phyloP scores from a whole-genome alignment of 164 flowering plant genomes.

The Santalum album region DNA sequence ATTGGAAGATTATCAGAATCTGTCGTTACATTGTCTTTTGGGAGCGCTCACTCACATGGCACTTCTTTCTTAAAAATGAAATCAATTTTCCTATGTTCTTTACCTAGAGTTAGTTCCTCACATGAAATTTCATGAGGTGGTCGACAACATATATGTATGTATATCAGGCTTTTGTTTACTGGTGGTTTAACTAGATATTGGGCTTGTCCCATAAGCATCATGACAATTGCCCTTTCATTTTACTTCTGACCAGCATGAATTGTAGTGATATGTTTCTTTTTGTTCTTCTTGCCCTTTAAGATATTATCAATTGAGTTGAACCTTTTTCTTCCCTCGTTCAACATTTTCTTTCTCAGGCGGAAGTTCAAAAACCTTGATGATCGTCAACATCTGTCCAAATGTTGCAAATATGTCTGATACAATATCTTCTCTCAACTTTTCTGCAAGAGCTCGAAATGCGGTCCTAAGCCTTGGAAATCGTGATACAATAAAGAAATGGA shows the following conservation, averaged over 20 bases:
- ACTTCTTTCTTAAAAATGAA: too few relatives aligned
- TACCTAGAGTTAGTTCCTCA: too few relatives aligned
- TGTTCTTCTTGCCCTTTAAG: too few relatives aligned
- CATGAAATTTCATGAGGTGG: too few relatives aligned
- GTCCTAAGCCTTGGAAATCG: constrained; percentile 84
- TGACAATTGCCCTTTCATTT: background rate
- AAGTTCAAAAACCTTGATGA: constrained; percentile 79
- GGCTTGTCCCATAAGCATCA: background rate
- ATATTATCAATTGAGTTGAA: background rate
- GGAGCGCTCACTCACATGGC: too few relatives aligned
- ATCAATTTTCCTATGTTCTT: too few relatives aligned
- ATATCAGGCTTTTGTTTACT: too few relatives aligned
- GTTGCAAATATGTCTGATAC: constrained; percentile 64
- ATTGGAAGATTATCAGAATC: too few relatives aligned
- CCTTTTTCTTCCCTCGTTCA: background rate
- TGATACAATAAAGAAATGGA: constrained; percentile 94
- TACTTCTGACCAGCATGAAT: background rate
- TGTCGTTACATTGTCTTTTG: too few relatives aligned
- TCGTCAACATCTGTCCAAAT: constrained; percentile 75
- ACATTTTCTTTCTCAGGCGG: constrained; percentile 48
- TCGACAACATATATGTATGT: too few relatives aligned
- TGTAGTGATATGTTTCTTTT: background rate
- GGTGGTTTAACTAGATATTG: too few relatives aligned
- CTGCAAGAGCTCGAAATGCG: constrained; percentile 83
- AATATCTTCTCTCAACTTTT: constrained; percentile 69